A percentile compares a stretch with the other conserved stretches of the same genome.
phyloP scores from a whole-genome alignment of 805 yeast species.

The Jamesozyma lodderae region DNA sequence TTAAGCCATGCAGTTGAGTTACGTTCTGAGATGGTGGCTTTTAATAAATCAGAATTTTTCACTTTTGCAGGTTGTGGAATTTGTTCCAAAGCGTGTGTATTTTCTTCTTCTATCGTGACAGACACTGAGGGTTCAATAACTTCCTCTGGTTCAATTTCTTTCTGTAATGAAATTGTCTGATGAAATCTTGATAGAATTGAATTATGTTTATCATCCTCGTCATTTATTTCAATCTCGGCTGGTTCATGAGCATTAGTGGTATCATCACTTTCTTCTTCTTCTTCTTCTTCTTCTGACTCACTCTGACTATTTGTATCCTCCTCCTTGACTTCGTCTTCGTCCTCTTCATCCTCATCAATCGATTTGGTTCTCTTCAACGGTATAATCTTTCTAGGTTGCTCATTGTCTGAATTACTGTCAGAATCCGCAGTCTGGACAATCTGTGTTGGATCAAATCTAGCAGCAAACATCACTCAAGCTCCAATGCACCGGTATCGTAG shows the following conservation, averaged over 20 bases:
- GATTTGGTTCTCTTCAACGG: conserved; percentile 21
- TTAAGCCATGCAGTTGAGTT: conserved; percentile 28
- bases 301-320: background rate
- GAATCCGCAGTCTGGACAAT: conserved; percentile 7
- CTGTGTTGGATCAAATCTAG: conserved; percentile 48
- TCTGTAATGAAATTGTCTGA: conserved; percentile 33
- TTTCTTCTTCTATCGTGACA: conserved; percentile 7
- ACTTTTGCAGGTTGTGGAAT: conserved; percentile 68
- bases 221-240: conserved; percentile 2
- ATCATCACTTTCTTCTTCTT: conserved; percentile 6
- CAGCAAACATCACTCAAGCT: conserved; percentile 63
- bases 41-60: conserved; percentile 16
- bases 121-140: too few species aligned
- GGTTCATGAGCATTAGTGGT: background rate
- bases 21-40: conserved; percentile 29
- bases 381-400: conserved; percentile 7
- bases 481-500: too few species aligned
- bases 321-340: conserved; percentile 10
- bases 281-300: background rate
- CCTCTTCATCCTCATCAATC: conserved; percentile 7
- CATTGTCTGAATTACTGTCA: background rate
- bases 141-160: conserved; percentile 15
- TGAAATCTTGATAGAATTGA: conserved; percentile 47
- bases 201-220: conserved; percentile 34
- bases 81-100: conserved; percentile 46